Base-by-base conservation (phyloP, 2,329 filamentous ascomycete species). In the Aureobasidium pullulans region DNA sequence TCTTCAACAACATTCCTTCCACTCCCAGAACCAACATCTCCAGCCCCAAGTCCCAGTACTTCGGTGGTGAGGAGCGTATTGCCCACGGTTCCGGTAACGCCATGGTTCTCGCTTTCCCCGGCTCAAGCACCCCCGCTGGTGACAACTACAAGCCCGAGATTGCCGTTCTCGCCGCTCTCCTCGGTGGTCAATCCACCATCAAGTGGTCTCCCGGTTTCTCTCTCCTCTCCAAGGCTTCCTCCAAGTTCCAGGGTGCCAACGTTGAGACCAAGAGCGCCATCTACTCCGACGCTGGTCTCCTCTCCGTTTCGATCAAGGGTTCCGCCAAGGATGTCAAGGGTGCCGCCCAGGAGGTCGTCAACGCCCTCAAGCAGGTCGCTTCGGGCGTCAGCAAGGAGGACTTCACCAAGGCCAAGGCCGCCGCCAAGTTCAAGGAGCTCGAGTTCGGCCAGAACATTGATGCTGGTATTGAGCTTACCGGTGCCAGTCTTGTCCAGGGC, bases 121-220 rank as follows among this genome's bases (percentile, higher is more conserved):
- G 93, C 62, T 91, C 90, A 64, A 88, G 90, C 76, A 85, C 87
- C 39, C 83, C 83, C 69, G 86, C 84, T 40, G 81, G 82, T 67
- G 80, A 81, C 64, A 85, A 84, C 69, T 90, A 89, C 81, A 96
- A 96, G 81, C 89, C 94, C 59, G 92, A 96, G 77, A 84, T 90
- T 64, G 84, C 88, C 64, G 91, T 99, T 64, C 86, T 99, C 60
- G 85, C 89, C 60, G 85, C 91, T 64, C 86, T 99, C 19, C 88
- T 99, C 56, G 94, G 94, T 71, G 94, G 93, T 63, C 79, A 95
- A 76, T 88, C 91, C 58, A 88, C 80, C 75, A 91, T 97, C 81
- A 99, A 97, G 81, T 99, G 93, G 93, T 87, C 90, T 56, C 79
- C 90, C 64, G 94, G 94, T 68, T 97, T 96, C 82, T 93, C 89